These are phyloP conservation scores for Melampsora abietis-canadensis DNA, from an alignment of 1,284 basidiomycete genomes.

Conservation along the genomic window DNA sequence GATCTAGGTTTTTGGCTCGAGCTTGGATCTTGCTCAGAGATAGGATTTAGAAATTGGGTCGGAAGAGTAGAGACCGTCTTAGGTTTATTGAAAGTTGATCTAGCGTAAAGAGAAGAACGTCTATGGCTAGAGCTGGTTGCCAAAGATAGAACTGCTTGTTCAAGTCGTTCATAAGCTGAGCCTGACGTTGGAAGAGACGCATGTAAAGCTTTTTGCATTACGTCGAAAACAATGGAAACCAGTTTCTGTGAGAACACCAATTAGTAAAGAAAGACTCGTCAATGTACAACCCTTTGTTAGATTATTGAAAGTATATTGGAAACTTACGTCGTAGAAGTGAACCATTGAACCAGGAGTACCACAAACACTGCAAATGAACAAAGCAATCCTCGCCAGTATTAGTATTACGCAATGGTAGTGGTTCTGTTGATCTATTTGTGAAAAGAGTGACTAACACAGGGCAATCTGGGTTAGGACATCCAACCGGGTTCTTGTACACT, in stretches of 20 bases:
- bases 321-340: constrained; percentile 60
- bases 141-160: not conserved
- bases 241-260: not conserved
- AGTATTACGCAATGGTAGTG: not conserved
- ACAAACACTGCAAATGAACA: constrained; percentile 56
- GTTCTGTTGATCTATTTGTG: not conserved
- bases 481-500: constrained; percentile 58
- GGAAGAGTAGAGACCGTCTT: not conserved
- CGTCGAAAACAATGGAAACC: constrained; percentile 8
- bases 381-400: not conserved
- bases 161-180: not conserved
- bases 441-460: constrained; percentile 55
- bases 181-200: constrained; percentile 1
- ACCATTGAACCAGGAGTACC: constrained; percentile 73
- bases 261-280: not conserved
- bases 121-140: not conserved
- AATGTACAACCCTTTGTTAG: too few relatives aligned
- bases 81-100: not conserved
- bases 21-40: not conserved
- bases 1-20: not conserved
- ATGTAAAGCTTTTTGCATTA: constrained; percentile 4
- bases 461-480: constrained; percentile 73
- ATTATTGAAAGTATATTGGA: not conserved
- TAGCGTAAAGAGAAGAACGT: not conserved
- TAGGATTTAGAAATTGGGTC: not conserved